Evolutionary conservation across 2,329 filamentous ascomycete species (phyloP), one percentile per base, ranked within the genome.

Genomic region (Sporothrix sp.): DNA sequence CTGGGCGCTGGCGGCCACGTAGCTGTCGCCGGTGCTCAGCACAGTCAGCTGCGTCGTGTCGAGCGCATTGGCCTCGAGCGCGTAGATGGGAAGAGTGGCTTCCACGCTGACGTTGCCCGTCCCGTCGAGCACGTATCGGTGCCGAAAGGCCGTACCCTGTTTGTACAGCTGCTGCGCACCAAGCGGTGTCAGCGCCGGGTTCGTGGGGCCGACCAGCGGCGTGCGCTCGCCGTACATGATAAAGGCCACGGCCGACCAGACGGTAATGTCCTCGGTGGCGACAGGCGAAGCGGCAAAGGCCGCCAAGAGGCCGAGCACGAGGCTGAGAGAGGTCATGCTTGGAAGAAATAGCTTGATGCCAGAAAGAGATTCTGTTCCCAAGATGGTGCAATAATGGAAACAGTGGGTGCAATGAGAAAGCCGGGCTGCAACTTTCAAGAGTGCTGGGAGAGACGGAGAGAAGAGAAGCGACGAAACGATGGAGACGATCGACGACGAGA

Each of bases 1-100:
- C 47, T 78, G 70, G 30, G 86, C 87, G 3, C 86, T 81, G 54
- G 76, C 81, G 47, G 81, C 77, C 28, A 90, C 61, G 60, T 68
- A 73, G 23, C 65, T 62, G 46, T 74, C 68, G 4, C 65, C 60
- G 32, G 61, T 68, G 18, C 70, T 68, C 28, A 67, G 56, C 30
- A 76, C 58, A 28, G 62, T 60, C 16, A 81, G 58, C 57, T 78
- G 70, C 2, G 52, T 58, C 52, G 74, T 76, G 58, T 78, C 68
- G 43, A 80, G 69, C n/a, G 65, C 64, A 52, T 72, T 61, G 8
- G 57, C 45, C 16, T 65, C 58, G 28, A 80, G 62, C 33, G 66
- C 68, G 10, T 65, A 59, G 16, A 80, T 72, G 6, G 66, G 66
- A 27, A 60, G 58, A 8, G 55, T 48, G 2, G 46, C 53, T 20